Base-by-base conservation (phyloP, 257 asterid genomes). In the Plantago elongata region DNA sequence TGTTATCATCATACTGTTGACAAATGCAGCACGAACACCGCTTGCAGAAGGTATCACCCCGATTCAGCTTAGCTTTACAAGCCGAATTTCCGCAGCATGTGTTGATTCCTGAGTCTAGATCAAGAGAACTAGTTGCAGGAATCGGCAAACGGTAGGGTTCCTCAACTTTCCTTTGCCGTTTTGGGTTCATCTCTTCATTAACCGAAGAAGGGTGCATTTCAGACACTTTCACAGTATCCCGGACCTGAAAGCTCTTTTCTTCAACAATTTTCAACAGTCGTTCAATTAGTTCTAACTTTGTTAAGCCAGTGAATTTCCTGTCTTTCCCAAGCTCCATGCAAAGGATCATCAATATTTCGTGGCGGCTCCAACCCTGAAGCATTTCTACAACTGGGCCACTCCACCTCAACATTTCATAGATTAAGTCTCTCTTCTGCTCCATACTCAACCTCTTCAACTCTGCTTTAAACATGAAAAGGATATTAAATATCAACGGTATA, bases 11-110 rank as follows among this genome's bases (percentile, higher is more conserved):
- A 75, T 81, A 92, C 54, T 78, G 64, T 2, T 51, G 77, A 67
- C 99, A 92, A 67, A 89, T 89, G 84, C 99, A 92, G 81, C 98
- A 92, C 1, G 98, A 86, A 65, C 98, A 92, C 77, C 98, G 77
- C 72, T 81, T 92, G 86, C 98, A 92, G 67, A 92, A 92, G 14
- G 34, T 74, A 62, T 77, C 85, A 40, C 69, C 75, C 1, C 51
- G 57, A 42, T 66, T 69, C 71, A 89, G 52, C 68, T 63, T 83
- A 40, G 98, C 98, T 72, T 81, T 84, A 75, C 98, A 92, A 63
- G 97, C 98, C 51, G 89, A 82, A 74, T 92, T 92, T 60, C 83
- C 84, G 85, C 99, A 92, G 68, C 72, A 81, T 9, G 70, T 57
- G 0, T 56, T 37, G 65, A 52, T 68, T 22, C 60, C 80, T 12